Evolutionary conservation across 2,329 filamentous ascomycete species (phyloP), one percentile per base, ranked within the genome.

Genomic region (Phaeosphaeria sp.): DNA sequence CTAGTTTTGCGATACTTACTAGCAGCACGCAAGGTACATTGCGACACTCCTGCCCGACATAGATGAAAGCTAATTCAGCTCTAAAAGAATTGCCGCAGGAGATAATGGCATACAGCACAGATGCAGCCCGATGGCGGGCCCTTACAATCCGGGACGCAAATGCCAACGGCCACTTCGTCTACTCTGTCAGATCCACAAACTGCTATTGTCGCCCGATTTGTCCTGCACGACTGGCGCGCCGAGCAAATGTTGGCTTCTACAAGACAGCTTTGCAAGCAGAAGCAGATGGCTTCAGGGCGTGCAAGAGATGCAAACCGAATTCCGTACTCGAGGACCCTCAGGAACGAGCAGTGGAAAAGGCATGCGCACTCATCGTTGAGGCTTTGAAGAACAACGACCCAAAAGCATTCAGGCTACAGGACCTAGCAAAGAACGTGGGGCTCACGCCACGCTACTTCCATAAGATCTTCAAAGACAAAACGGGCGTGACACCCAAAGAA

Each of bases 161-260:
- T 20, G 78, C 79, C 20, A 78, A 79, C 51, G 72, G 73, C 2
- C 66, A 74, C 27, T 87, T 87, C 72, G 78, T 87, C 60, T 87
- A 87, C 74, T 80, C 77, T 18, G 84, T 87, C n/a, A 78, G 79
- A 52, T 83, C 83, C 0, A 87, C 85, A 2, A 79, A 77, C 46
- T 84, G 86, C 50, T 89, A 86, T 74, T 89, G 87, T 70, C 82
- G 86, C 1, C 86, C 87, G 1, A 85, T 81, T 20, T 89, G 87
- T 69, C 82, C 83, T 17, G 82, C 84, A 3, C 83, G 86, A n/a
- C 81, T 91, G 15, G 82, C 84, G 1, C 78, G 81, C 1, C 79
- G 84, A n/a, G 80, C 85, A 11, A 83, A 84, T 20, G 79, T 91
- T 30, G 74, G 77, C 30, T 89, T 88, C 73, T 87, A 81, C 72